Percentiles rank a stretch among this genome's conserved stretches.
phyloP scores from a whole-genome alignment of 192 early-diverging fungal genomes.

The Phlyctochytrium bullatum region DNA sequence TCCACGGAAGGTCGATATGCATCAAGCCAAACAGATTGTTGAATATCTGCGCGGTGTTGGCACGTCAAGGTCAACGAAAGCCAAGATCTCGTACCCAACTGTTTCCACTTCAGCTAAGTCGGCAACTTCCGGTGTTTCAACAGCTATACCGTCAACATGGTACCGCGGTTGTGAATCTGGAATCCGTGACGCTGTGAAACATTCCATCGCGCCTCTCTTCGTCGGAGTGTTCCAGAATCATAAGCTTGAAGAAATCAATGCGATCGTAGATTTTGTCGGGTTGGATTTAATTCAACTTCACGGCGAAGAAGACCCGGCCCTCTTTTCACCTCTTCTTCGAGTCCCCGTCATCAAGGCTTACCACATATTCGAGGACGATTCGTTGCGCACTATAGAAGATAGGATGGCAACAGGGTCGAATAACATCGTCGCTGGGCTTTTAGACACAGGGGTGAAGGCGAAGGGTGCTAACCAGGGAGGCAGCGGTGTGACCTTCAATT shows the following conservation, averaged over 20 bases:
- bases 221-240: conserved; percentile 96
- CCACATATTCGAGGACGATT: conserved; percentile 66
- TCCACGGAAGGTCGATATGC: conserved; percentile 70
- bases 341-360: conserved; percentile 88
- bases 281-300: conserved; percentile 96
- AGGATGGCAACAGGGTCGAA: conserved; percentile 14
- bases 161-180: conserved; percentile 4
- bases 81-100: background rate
- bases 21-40: conserved; percentile 70
- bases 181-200: background rate
- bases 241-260: conserved; percentile 69
- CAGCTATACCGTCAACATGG: conserved; percentile 17
- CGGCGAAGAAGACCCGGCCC: conserved; percentile 67
- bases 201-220: conserved; percentile 63
- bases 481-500: conserved; percentile 80
- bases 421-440: conserved; percentile 23
- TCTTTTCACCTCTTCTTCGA: conserved; percentile 64
- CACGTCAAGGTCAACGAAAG: background rate
- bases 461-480: conserved; percentile 76
- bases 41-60: conserved; percentile 50
- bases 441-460: conserved; percentile 53
- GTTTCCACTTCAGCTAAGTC: background rate
- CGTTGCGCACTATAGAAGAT: conserved; percentile 28
- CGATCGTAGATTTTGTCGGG: conserved; percentile 56
- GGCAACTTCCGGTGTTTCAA: conserved; percentile 12